Conservation (phyloP, 208 protist genomes). For the Acanthamoeba sp. region DNA sequence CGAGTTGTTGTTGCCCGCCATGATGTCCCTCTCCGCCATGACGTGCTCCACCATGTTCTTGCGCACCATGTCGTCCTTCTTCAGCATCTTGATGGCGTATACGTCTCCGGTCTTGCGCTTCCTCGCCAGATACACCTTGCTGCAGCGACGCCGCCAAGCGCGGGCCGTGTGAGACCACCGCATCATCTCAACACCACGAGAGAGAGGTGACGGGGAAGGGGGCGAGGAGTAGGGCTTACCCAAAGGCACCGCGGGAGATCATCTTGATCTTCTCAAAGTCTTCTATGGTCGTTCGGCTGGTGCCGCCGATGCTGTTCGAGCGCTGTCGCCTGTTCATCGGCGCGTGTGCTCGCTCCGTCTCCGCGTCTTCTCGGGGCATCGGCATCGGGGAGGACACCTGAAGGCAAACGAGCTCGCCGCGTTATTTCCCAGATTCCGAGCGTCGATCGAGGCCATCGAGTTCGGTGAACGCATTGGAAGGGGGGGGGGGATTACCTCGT, state of each 20-base stretch:
- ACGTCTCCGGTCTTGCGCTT: constrained; percentile 89
- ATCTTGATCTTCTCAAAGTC: constrained; percentile 91
- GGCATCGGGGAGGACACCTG: not conserved
- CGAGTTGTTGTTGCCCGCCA: constrained; percentile 86
- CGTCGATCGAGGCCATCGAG: no score
- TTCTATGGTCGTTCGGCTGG: constrained; percentile 75
- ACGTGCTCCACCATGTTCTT: constrained; percentile 91
- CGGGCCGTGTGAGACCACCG: not conserved
- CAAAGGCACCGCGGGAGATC: constrained; percentile 88
- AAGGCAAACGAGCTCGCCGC: not conserved
- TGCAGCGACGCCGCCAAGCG: not conserved
- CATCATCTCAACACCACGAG: not conserved
- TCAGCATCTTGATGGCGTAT: constrained; percentile 90
- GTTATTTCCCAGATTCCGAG: no score
- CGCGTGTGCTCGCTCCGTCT: not conserved
- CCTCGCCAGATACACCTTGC: constrained; percentile 84
- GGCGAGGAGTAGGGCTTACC: constrained; percentile 72
- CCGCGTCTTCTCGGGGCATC: not conserved
- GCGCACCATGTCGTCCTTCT: constrained; percentile 88
- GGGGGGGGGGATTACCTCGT: not conserved
- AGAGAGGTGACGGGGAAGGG: no score
- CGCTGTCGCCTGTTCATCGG: not conserved
- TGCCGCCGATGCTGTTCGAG: not conserved
- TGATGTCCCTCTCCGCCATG: constrained; percentile 87
- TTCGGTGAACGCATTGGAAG: no score